phyloP scores from a whole-genome alignment of 177 flowering plant species.

The Telopea speciosissima region DNA sequence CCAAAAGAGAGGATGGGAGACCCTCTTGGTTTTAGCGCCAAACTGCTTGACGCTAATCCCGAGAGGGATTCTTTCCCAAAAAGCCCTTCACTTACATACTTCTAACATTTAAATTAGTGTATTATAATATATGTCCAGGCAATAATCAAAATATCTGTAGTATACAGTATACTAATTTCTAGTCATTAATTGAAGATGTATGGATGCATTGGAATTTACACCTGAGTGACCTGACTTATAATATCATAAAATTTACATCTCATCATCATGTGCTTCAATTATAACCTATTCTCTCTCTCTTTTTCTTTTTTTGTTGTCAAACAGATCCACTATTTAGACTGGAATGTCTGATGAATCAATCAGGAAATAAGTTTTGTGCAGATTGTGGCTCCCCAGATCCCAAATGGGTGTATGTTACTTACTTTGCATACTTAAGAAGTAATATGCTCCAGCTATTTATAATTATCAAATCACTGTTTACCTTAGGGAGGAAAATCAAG shows the following conservation, averaged over 20 bases:
- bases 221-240: not conserved
- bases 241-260: too few species aligned
- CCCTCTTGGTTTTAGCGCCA: too few species aligned
- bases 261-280: not conserved
- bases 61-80: too few species aligned
- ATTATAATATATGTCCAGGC: too few species aligned
- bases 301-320: not conserved
- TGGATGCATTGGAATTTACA: not conserved
- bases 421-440: constrained; percentile 1
- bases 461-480: not conserved
- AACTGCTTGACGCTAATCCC: too few species aligned
- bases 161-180: too few species aligned
- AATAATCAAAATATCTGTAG: too few species aligned
- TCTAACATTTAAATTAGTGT: too few species aligned
- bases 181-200: too few species aligned
- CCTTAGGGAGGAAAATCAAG: not conserved
- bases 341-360: constrained; percentile 36
- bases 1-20: too few species aligned
- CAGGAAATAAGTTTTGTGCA: constrained; percentile 69
- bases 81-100: too few species aligned
- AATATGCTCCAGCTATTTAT: not conserved
- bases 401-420: constrained; percentile 85
- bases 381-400: constrained; percentile 93
- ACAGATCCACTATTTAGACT: constrained; percentile 56
- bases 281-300: too few species aligned